phyloP scores from a whole-genome alignment of 108 stramenopile genomes.

The Fistulifera solaris region DNA sequence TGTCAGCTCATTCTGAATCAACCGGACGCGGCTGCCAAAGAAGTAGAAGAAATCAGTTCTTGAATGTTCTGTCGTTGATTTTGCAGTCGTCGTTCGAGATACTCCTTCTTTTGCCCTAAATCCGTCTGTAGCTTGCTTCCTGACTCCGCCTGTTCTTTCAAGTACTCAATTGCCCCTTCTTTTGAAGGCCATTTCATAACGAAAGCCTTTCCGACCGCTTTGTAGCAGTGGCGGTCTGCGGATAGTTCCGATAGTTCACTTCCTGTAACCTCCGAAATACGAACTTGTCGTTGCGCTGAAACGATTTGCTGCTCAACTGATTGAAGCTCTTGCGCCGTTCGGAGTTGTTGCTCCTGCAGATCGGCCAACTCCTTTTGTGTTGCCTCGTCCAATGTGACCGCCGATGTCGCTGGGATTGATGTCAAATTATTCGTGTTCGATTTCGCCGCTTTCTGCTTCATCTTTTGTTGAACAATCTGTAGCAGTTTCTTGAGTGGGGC shows the following conservation, averaged over 20 bases:
- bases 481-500: constrained; percentile 64
- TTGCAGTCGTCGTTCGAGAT: constrained; percentile 72
- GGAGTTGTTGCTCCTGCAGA: constrained; percentile 53
- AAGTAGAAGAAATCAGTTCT: constrained; percentile 18
- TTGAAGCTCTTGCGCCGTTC: constrained; percentile 67
- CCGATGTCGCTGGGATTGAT: neutral
- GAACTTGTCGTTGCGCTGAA: constrained; percentile 44
- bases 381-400: constrained; percentile 18
- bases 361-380: constrained; percentile 70
- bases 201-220: constrained; percentile 78
- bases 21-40: too few species aligned
- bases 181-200: constrained; percentile 31
- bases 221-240: constrained; percentile 42
- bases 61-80: constrained; percentile 76
- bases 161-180: constrained; percentile 40
- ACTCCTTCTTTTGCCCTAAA: constrained; percentile 61
- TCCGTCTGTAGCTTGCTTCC: constrained; percentile 47
- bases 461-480: constrained; percentile 65
- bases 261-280: constrained; percentile 55
- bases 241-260: constrained; percentile 53
- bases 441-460: constrained; percentile 46
- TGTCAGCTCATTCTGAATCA: too few species aligned
- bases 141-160: constrained; percentile 38
- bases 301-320: constrained; percentile 51
- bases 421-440: constrained; percentile 11